Conservation (phyloP, 441 rosid species). For the Pelargonium citronellum region DNA sequence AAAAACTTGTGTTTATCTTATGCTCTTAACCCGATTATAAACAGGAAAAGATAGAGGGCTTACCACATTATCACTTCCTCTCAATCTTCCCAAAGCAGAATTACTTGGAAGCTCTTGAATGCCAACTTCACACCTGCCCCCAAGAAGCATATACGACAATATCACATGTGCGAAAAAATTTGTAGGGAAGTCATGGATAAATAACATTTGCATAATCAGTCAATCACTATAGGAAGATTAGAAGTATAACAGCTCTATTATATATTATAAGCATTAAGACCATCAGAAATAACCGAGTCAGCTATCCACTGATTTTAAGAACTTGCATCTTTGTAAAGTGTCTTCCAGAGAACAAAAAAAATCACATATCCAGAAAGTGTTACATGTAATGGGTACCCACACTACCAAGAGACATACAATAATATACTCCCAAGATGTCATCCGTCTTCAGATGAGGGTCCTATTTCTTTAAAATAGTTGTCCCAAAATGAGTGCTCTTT, state of each 20-base stretch:
- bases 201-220: not conserved
- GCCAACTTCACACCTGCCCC: conserved; percentile 80
- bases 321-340: not conserved
- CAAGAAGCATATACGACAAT: conserved; percentile 11
- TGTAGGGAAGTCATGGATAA: not conserved
- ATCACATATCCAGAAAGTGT: not conserved
- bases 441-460: too few relatives aligned
- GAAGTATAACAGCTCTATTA: not conserved
- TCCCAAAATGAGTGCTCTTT: too few relatives aligned
- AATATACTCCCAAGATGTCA: too few relatives aligned
- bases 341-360: not conserved
- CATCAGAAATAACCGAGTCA: not conserved
- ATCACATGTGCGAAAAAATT: not conserved
- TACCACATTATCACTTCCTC: conserved; percentile 94
- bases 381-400: not conserved
- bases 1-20: not conserved
- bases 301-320: not conserved
- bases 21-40: not conserved
- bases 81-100: conserved; percentile 79
- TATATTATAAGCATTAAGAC: not conserved
- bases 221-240: not conserved
- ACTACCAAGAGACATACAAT: not conserved
- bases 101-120: conserved; percentile 76
- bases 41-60: conserved; percentile 17
- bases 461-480: too few relatives aligned